Conservation (phyloP, 1,284 basidiomycete genomes). For the Coriolopsis trogii region DNA sequence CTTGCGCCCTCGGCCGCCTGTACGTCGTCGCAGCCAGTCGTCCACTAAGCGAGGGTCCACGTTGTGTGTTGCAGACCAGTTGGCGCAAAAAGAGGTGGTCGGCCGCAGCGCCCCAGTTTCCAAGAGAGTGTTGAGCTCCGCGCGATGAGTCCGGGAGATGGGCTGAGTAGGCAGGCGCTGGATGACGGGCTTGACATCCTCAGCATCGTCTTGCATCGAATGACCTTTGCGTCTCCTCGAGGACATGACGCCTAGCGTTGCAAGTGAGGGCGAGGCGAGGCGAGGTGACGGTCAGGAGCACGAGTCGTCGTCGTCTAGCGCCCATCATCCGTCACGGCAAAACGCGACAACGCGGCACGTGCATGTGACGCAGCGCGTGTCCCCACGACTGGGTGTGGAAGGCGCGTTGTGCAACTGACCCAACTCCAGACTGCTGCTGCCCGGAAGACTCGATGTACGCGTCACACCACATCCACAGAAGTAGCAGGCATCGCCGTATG, state of each 20-base stretch:
- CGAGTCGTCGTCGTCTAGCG: neutral
- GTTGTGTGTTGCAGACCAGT: constrained; percentile 2
- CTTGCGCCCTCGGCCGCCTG: neutral
- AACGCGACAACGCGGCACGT: neutral
- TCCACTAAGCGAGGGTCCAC: constrained; percentile 7
- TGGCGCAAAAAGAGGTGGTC: neutral
- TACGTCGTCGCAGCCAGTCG: constrained; percentile 12
- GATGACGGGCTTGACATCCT: constrained; percentile 5
- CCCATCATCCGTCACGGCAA: neutral
- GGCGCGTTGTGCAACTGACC: too few relatives aligned
- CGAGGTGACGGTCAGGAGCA: neutral
- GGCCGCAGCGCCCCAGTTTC: neutral
- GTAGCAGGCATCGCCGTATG: too few relatives aligned
- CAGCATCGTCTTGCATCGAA: neutral
- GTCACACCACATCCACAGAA: too few relatives aligned
- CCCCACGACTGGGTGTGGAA: too few relatives aligned
- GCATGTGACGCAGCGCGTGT: neutral
- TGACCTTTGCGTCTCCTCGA: too few relatives aligned
- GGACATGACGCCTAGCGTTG: too few relatives aligned
- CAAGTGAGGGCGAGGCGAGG: neutral
- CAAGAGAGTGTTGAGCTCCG: constrained; percentile 1
- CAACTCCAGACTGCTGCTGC: too few relatives aligned
- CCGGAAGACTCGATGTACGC: too few relatives aligned
- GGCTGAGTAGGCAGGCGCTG: neutral
- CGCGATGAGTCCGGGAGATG: constrained; percentile 9